A percentile compares a stretch with the other conserved stretches of the same genome.
These are phyloP conservation scores for Gossypium aridum DNA, from an alignment of 441 rosid genomes.

Conservation along the genomic window DNA sequence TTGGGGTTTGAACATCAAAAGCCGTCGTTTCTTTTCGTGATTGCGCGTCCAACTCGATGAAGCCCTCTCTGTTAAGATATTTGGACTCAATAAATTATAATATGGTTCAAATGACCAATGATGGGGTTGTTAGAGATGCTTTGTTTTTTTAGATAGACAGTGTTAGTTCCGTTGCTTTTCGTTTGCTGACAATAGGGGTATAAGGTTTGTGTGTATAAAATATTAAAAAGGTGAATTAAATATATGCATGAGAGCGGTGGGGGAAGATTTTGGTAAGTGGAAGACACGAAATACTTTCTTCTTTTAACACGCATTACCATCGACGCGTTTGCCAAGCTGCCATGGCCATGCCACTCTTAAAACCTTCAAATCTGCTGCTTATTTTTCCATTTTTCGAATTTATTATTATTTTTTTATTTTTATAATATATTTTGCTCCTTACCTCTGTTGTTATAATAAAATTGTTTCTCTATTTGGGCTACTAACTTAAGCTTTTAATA, in stretches of 20 bases:
- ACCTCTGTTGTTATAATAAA: no score
- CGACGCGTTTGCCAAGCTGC: slow-evolving; percentile 38
- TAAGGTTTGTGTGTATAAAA: not conserved
- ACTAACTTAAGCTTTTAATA: no score
- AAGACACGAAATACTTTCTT: slow-evolving; percentile 23
- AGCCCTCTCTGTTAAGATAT: no score
- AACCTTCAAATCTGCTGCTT: not conserved
- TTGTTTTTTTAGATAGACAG: not conserved
- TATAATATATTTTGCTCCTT: no score
- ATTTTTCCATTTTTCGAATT: not conserved
- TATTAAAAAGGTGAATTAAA: not conserved
- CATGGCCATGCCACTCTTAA: slow-evolving; percentile 9
- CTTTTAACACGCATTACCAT: slow-evolving; percentile 2
- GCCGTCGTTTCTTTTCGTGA: no score
- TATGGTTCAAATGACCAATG: slow-evolving; percentile 17
- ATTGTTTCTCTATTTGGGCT: no score
- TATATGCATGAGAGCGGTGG: not conserved
- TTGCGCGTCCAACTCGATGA: no score
- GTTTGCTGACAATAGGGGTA: not conserved
- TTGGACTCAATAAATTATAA: not conserved
- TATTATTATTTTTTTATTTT: no score
- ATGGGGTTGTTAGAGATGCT: slow-evolving; percentile 32
- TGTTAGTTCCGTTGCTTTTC: not conserved
- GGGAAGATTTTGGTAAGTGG: not conserved
- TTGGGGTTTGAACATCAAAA: no score